These are phyloP conservation scores for Pestalotiopsis sp. DNA, from an alignment of 2,329 filamentous ascomycete genomes.

Conservation along the genomic window DNA sequence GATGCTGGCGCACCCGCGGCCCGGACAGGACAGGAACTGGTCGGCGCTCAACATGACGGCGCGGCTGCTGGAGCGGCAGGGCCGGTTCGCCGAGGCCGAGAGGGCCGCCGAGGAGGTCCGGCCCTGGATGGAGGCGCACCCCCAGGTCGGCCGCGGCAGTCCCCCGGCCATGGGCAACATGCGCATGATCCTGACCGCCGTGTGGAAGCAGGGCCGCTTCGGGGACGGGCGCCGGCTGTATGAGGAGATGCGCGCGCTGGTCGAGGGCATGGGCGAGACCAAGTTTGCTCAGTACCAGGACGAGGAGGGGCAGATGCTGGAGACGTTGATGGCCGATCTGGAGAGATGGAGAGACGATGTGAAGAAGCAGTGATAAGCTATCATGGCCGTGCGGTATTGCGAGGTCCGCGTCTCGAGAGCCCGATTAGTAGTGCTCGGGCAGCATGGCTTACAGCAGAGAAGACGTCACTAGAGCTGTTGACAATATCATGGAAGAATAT, in stretches of 20 bases:
- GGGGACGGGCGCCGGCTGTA: background rate
- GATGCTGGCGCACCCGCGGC: background rate
- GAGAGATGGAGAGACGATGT: background rate
- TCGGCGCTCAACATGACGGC: slow-evolving; percentile 6
- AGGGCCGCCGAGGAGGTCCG: background rate
- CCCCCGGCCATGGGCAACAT: slow-evolving; percentile 3
- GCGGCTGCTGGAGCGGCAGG: background rate
- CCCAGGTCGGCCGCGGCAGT: background rate
- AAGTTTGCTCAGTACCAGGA: slow-evolving; percentile 7
- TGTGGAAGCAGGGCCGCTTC: background rate
- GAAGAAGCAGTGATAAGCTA: background rate
- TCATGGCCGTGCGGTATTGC: too few relatives aligned
- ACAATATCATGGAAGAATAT: background rate
- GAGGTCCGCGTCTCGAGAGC: too few relatives aligned
- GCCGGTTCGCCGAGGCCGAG: slow-evolving; percentile 1
- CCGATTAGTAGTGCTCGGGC: too few relatives aligned
- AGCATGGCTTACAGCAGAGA: too few relatives aligned
- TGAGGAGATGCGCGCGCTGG: background rate
- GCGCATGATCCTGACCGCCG: background rate
- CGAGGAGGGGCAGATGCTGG: background rate
- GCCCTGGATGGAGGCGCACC: slow-evolving; percentile 3
- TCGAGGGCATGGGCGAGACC: background rate
- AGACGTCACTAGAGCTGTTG: too few relatives aligned
- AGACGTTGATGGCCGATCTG: background rate
- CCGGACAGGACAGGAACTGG: background rate